Evolutionary conservation across 208 protist species (phyloP).

Genomic region (Trypanosoma cruzi): DNA sequence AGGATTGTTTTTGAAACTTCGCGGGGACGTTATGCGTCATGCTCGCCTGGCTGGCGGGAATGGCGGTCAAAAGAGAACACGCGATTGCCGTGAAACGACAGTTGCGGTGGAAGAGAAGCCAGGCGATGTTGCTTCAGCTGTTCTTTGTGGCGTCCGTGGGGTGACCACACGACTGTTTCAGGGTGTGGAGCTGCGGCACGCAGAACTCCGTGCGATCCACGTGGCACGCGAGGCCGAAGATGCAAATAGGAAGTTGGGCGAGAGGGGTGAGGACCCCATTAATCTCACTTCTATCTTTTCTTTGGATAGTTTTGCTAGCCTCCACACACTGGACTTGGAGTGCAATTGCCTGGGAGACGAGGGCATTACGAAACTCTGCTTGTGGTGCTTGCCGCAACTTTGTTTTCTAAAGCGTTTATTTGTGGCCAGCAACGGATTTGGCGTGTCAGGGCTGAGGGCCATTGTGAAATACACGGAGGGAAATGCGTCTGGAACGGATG

Average conservation of each 20-base stretch:
- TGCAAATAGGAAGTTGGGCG: not conserved
- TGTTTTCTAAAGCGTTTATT: slow-evolving; percentile 16
- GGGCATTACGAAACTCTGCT: slow-evolving; percentile 9
- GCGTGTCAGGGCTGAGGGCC: slow-evolving; percentile 8
- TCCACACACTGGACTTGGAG: slow-evolving; percentile 28
- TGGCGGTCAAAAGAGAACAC: not conserved
- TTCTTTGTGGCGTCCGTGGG: not conserved
- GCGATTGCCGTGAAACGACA: not conserved
- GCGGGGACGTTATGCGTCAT: not conserved
- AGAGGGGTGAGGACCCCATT: not conserved
- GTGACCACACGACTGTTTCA: not conserved
- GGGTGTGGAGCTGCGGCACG: slow-evolving; percentile 19
- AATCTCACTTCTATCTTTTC: slow-evolving; percentile 4
- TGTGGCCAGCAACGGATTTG: slow-evolving; percentile 26
- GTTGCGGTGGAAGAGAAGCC: not conserved
- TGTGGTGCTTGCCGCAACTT: slow-evolving; percentile 23
- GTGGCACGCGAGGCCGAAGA: not conserved
- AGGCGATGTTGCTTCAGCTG: not conserved
- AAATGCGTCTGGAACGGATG: not conserved
- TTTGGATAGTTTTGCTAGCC: not conserved
- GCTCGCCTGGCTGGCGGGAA: not conserved
- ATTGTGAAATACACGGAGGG: slow-evolving; percentile 13
- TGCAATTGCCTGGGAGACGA: slow-evolving; percentile 28
- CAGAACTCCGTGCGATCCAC: not conserved
- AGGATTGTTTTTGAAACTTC: not conserved